Evolutionary conservation across 495 filamentous ascomycete genomes (phyloP).

Genomic region (Penicillium taxi): DNA sequence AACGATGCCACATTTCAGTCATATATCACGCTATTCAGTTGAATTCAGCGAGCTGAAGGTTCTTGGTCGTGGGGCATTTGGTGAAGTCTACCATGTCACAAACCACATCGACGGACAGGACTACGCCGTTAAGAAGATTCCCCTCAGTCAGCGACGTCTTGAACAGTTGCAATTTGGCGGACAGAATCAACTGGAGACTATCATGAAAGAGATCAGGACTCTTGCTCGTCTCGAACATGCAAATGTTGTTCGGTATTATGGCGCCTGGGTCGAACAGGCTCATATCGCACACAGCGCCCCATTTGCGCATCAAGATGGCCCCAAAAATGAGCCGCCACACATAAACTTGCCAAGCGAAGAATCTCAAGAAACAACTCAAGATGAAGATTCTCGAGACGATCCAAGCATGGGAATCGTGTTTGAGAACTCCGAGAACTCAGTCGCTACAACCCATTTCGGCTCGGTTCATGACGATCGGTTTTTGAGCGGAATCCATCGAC

Average conservation of each 20-base stretch:
- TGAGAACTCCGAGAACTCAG: constrained; percentile 25
- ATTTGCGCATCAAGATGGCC: constrained; percentile 12
- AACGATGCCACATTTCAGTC: constrained; percentile 10
- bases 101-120: constrained; percentile 45
- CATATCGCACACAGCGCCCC: constrained; percentile 18
- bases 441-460: constrained; percentile 5
- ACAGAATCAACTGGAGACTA: constrained; percentile 39
- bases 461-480: constrained; percentile 21
- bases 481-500: constrained; percentile 13
- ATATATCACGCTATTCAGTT: constrained; percentile 33
- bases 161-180: constrained; percentile 40
- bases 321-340: constrained; percentile 14
- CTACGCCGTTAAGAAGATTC: constrained; percentile 50
- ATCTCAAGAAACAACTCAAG: constrained; percentile 1
- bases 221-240: constrained; percentile 46
- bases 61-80: constrained; percentile 46
- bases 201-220: constrained; percentile 48
- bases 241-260: constrained; percentile 48
- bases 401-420: constrained; percentile 39
- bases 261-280: constrained; percentile 44
- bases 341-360: constrained; percentile 1
- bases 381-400: constrained; percentile 17
- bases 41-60: constrained; percentile 39
- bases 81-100: constrained; percentile 44
- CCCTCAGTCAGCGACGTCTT: constrained; percentile 39